Conservation (phyloP, 2,329 filamentous ascomycete genomes). For the Venturia nashicola region DNA sequence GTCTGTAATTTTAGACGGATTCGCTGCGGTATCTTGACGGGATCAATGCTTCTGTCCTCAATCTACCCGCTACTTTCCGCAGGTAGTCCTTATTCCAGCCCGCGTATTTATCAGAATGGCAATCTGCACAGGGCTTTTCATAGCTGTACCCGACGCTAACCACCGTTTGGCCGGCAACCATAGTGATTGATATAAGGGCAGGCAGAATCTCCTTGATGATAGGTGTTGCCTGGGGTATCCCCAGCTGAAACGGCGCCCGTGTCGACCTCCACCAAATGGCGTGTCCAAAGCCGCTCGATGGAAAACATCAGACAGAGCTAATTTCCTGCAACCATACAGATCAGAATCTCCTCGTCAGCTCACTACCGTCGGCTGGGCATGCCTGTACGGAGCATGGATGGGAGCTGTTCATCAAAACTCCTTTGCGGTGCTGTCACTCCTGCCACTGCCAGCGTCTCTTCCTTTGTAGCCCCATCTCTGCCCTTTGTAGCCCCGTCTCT, state of each 20-base stretch:
- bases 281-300: not conserved
- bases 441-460: not conserved
- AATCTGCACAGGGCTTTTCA: too few species aligned
- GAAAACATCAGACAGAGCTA: not conserved
- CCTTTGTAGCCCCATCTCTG: not conserved
- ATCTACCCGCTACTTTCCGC: too few species aligned
- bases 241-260: not conserved
- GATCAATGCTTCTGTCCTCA: too few species aligned
- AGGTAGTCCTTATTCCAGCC: too few species aligned
- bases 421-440: not conserved
- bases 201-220: not conserved
- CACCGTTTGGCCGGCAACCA: too few species aligned
- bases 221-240: not conserved
- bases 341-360: not conserved
- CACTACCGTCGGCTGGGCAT: not conserved
- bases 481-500: not conserved
- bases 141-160: too few species aligned
- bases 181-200: too few species aligned
- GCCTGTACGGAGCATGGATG: not conserved
- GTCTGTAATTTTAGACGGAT: not conserved
- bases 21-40: too few species aligned
- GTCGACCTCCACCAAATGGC: not conserved
- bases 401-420: not conserved
- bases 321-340: not conserved
- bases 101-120: too few species aligned